Evolutionary conservation across 1,284 basidiomycete species (phyloP).

Genomic region (Pholiota adiposa): DNA sequence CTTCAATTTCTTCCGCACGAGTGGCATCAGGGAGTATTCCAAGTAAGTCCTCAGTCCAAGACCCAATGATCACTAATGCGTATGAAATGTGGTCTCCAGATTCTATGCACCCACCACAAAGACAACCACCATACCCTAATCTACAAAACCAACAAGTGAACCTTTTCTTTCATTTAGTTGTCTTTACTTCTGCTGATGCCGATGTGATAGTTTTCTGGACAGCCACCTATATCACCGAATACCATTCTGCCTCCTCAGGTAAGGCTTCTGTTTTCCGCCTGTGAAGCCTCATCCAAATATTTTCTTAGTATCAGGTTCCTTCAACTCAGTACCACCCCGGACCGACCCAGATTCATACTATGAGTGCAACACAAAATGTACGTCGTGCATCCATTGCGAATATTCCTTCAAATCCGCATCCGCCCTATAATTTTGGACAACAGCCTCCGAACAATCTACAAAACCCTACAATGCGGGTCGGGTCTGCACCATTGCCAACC

Average conservation of each 20-base stretch:
- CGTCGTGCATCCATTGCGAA: not conserved
- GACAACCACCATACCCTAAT: not conserved
- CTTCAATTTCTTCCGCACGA: not conserved
- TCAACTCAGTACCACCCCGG: not conserved
- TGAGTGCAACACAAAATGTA: not conserved
- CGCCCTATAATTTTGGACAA: not conserved
- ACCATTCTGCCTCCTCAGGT: not conserved
- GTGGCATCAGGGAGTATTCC: not conserved
- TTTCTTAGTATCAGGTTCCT: not conserved
- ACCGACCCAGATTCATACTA: not conserved
- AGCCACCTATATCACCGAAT: not conserved
- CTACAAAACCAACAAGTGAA: not conserved
- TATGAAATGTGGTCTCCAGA: not conserved
- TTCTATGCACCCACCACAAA: not conserved
- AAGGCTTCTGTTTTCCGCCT: not conserved
- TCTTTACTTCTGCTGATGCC: not conserved
- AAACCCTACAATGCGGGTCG: not conserved
- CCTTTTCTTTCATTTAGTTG: not conserved
- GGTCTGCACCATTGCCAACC: constrained; percentile 7
- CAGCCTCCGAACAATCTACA: not conserved
- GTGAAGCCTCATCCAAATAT: not conserved
- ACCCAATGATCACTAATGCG: not conserved
- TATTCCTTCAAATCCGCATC: not conserved
- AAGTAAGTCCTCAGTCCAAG: not conserved
- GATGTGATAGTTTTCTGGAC: not conserved